phyloP scores from a whole-genome alignment of 1,284 basidiomycete species.

The Heliocybe sulcata region DNA sequence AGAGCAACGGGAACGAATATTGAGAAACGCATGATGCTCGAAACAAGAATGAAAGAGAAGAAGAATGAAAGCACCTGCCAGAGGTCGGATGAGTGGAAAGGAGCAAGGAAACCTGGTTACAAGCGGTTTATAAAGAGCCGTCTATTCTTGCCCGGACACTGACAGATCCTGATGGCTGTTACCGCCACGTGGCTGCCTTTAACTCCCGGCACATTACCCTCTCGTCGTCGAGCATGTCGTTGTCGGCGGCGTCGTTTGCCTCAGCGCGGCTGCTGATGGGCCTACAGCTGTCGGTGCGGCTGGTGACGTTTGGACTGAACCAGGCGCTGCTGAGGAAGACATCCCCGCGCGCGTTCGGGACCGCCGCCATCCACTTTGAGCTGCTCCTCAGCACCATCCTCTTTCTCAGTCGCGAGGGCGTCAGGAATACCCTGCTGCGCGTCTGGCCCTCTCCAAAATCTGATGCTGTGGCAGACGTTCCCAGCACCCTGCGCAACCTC shows the following conservation, averaged over 20 bases:
- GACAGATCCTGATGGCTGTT: neutral
- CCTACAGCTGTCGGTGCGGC: constrained; percentile 79
- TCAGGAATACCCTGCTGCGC: constrained; percentile 74
- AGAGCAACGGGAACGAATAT: constrained; percentile 22
- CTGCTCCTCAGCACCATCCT: constrained; percentile 84
- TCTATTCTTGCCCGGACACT: neutral
- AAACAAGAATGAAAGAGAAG: constrained; percentile 5
- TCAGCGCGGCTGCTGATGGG: constrained; percentile 78
- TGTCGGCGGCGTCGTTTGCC: constrained; percentile 26
- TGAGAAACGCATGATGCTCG: constrained; percentile 18
- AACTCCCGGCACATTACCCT: constrained; percentile 34
- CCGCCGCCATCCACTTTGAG: constrained; percentile 83
- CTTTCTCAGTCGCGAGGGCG: constrained; percentile 88
- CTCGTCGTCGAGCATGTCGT: neutral
- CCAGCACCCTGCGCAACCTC: constrained; percentile 31
- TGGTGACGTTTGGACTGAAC: constrained; percentile 86
- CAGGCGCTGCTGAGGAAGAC: constrained; percentile 82
- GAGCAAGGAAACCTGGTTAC: neutral
- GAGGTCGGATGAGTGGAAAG: neutral
- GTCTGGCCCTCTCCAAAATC: constrained; percentile 8
- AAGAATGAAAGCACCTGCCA: constrained; percentile 3
- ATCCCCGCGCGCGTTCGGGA: constrained; percentile 82
- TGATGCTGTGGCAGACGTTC: neutral
- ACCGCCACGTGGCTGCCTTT: neutral
- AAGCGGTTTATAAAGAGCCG: neutral